Percentiles rank a stretch among this genome's conserved stretches.
phyloP scores from a whole-genome alignment of 139 green algal genomes.

The Chlamydomonas sphaeroides region DNA sequence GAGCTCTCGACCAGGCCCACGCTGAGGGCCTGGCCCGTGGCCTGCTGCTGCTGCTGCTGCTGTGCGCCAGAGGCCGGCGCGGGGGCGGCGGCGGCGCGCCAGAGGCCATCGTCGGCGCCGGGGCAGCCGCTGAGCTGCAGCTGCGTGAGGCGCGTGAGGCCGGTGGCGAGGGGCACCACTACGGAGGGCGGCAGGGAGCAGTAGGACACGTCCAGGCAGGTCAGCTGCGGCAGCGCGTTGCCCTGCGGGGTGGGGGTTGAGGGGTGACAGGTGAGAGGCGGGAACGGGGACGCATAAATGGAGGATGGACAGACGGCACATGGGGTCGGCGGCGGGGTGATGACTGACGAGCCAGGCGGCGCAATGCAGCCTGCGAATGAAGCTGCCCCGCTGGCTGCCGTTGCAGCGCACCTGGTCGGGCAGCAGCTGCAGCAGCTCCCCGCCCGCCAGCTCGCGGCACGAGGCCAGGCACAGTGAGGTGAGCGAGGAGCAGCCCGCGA shows the following conservation, averaged over 20 bases:
- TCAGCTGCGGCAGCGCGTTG: slow-evolving; percentile 43
- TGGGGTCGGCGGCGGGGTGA: too few relatives aligned
- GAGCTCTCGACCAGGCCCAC: not conserved
- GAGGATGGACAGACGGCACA: too few relatives aligned
- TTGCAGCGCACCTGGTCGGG: slow-evolving; percentile 14
- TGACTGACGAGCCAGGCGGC: too few relatives aligned
- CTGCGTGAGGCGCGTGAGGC: slow-evolving; percentile 41
- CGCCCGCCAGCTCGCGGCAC: slow-evolving; percentile 49
- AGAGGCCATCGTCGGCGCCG: slow-evolving; percentile 53
- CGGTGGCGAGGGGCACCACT: slow-evolving; percentile 32
- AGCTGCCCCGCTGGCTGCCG: too few relatives aligned
- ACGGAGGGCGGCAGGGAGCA: slow-evolving; percentile 39
- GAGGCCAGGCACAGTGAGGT: slow-evolving; percentile 56
- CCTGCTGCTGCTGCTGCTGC: not conserved
- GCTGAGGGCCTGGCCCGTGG: too few relatives aligned
- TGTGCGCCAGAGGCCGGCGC: too few relatives aligned
- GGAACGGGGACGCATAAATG: too few relatives aligned
- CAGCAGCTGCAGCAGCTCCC: slow-evolving; percentile 53
- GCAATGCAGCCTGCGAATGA: too few relatives aligned
- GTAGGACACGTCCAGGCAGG: slow-evolving; percentile 64
- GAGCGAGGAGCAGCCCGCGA: slow-evolving; percentile 55
- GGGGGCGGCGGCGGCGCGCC: slow-evolving; percentile 29
- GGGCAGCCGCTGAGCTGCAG: slow-evolving; percentile 62
- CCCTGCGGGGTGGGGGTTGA: not conserved
- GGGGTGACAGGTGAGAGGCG: too few relatives aligned